Evolutionary conservation across 306 rosid genomes (phyloP).

Genomic region (Dalbergia oliveri): DNA sequence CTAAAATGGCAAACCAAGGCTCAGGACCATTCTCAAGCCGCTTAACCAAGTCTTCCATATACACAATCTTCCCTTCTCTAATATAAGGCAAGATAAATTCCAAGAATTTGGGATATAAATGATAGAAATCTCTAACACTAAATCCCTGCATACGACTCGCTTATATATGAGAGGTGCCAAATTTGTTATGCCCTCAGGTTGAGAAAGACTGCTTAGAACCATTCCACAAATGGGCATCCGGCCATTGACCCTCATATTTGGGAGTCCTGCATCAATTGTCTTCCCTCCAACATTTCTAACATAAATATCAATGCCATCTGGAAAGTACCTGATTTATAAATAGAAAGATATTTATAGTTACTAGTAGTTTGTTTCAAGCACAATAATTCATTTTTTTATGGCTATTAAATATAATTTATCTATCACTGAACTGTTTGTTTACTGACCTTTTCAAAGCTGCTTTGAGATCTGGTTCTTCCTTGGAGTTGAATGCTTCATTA

Average conservation of each 20-base stretch:
- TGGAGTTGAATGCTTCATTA: no score
- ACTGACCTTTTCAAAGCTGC: no score
- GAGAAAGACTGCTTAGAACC: constrained; percentile 48
- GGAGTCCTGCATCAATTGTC: constrained; percentile 49
- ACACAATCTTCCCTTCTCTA: constrained; percentile 44
- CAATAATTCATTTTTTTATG: not conserved
- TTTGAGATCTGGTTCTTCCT: no score
- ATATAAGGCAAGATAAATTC: constrained; percentile 51
- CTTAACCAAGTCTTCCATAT: constrained; percentile 45
- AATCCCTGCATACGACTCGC: constrained; percentile 48
- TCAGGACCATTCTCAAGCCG: constrained; percentile 51
- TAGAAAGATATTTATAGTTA: not conserved
- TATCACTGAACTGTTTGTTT: no score
- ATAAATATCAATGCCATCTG: constrained; percentile 54
- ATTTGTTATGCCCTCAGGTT: constrained; percentile 47
- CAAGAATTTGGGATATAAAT: constrained; percentile 50
- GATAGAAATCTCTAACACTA: constrained; percentile 5
- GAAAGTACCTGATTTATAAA: constrained; percentile 46
- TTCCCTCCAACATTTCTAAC: constrained; percentile 52
- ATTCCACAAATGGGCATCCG: constrained; percentile 50
- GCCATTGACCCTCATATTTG: constrained; percentile 42
- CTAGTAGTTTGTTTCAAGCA: not conserved
- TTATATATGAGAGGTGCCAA: constrained; percentile 37
- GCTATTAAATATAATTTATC: no score
- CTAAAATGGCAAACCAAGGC: constrained; percentile 45